phyloP scores from a whole-genome alignment of 2,329 filamentous ascomycete genomes.

The Penicillium italicum region DNA sequence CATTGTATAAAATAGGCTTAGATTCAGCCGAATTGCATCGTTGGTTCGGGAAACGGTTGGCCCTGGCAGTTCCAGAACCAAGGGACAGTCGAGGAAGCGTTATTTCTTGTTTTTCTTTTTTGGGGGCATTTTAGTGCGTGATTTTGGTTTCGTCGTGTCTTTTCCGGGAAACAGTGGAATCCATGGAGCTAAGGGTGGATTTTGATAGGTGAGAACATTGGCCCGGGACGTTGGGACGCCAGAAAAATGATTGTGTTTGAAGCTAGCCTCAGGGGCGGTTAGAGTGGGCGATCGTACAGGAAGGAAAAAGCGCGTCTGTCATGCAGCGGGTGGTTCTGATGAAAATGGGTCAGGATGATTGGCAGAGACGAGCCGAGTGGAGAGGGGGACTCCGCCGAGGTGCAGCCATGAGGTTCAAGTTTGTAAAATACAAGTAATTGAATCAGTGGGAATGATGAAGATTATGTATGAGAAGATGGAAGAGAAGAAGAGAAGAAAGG shows the following conservation, averaged over 20 bases:
- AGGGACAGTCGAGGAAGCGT: constrained; percentile 19
- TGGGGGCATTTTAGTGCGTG: not conserved
- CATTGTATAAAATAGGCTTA: constrained; percentile 3
- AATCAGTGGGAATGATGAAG: not conserved
- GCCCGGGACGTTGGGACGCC: constrained; percentile 14
- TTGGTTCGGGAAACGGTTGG: constrained; percentile 17
- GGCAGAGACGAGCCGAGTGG: constrained; percentile 5
- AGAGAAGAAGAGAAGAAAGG: not conserved
- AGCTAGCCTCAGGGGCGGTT: constrained; percentile 20
- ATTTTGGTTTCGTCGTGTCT: constrained; percentile 6
- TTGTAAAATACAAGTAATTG: constrained; percentile 2
- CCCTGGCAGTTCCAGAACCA: constrained; percentile 24
- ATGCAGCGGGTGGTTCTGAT: constrained; percentile 7
- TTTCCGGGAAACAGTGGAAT: constrained; percentile 8
- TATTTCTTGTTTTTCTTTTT: constrained; percentile 13
- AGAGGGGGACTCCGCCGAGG: constrained; percentile 1
- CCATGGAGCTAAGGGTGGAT: constrained; percentile 8
- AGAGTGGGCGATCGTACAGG: constrained; percentile 6
- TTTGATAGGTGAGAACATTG: constrained; percentile 4
- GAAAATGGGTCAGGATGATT: constrained; percentile 3
- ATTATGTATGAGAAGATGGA: not conserved
- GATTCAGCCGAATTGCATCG: not conserved
- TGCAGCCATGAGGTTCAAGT: constrained; percentile 5
- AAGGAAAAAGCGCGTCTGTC: constrained; percentile 5
- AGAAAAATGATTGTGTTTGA: constrained; percentile 21